phyloP scores from a whole-genome alignment of 1,139 yeast species.

The Scheffersomyces cryptocercus region DNA sequence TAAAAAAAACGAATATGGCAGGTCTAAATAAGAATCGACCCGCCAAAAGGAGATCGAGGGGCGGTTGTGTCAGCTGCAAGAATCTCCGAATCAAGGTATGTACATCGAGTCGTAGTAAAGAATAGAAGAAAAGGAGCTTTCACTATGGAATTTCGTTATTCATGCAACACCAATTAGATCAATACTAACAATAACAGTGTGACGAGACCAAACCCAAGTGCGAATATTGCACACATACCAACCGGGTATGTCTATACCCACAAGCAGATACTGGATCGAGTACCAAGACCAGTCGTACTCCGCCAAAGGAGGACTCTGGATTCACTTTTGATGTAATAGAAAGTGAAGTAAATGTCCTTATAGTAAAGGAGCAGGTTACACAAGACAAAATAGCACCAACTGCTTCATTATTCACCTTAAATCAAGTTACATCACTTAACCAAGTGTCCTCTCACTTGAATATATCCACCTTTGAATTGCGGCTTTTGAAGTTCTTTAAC shows the following conservation, averaged over 20 bases:
- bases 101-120: too few relatives aligned
- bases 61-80: conserved; percentile 35
- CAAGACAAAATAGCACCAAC: neutral
- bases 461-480: conserved; percentile 30
- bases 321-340: too few relatives aligned
- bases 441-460: conserved; percentile 17
- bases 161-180: neutral
- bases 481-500: conserved; percentile 33
- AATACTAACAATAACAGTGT: conserved; percentile 23
- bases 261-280: neutral
- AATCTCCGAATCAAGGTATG: conserved; percentile 26
- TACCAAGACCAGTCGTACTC: neutral
- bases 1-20: too few relatives aligned
- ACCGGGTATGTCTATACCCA: conserved; percentile 30
- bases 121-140: too few relatives aligned
- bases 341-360: too few relatives aligned
- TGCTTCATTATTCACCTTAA: neutral
- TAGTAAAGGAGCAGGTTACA: too few relatives aligned
- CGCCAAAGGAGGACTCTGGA: too few relatives aligned
- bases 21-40: too few relatives aligned
- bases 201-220: conserved; percentile 36
- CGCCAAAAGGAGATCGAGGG: conserved; percentile 19
- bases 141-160: too few relatives aligned
- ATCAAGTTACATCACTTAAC: neutral
- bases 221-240: conserved; percentile 38